These are phyloP conservation scores for Chromosphaera perkinsii DNA, from an alignment of 208 protist species.

Conservation along the genomic window DNA sequence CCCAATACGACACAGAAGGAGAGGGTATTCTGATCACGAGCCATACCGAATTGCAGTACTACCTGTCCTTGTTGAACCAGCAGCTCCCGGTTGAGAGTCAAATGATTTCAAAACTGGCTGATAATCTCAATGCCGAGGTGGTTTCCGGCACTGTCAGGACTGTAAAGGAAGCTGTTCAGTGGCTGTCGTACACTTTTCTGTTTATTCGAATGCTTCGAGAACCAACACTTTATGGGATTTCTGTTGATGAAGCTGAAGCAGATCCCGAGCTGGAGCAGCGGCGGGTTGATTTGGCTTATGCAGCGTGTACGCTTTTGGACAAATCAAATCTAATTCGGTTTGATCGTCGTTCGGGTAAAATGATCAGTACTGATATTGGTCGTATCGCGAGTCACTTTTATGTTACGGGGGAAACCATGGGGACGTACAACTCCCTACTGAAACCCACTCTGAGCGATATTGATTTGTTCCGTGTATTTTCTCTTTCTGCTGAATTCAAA, in stretches of 20 bases:
- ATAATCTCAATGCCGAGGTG: conserved; percentile 98
- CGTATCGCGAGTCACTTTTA: conserved; percentile 97
- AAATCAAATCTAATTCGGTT: conserved; percentile 82
- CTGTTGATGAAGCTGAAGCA: conserved; percentile 71
- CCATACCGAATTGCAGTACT: conserved; percentile 91
- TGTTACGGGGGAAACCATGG: conserved; percentile 86
- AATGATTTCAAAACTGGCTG: conserved; percentile 83
- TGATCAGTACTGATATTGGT: conserved; percentile 87
- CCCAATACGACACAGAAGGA: conserved; percentile 83
- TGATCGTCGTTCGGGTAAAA: conserved; percentile 74
- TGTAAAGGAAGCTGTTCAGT: conserved; percentile 85
- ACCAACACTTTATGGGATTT: conserved; percentile 89
- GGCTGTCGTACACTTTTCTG: conserved; percentile 96
- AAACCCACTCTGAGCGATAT: conserved; percentile 89
- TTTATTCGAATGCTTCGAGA: conserved; percentile 93
- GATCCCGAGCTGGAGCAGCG: conserved; percentile 73
- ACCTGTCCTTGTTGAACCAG: conserved; percentile 94
- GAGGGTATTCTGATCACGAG: conserved; percentile 86
- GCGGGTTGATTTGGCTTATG: conserved; percentile 78
- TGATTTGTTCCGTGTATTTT: conserved; percentile 90
- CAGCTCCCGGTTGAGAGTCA: conserved; percentile 98
- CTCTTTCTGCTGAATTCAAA: conserved; percentile 93
- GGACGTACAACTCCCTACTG: conserved; percentile 84
- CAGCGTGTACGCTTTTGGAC: conserved; percentile 78
- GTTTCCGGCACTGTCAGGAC: conserved; percentile 75